Evolutionary conservation across 208 protist species (phyloP).

Genomic region (Phytomonas sp.): DNA sequence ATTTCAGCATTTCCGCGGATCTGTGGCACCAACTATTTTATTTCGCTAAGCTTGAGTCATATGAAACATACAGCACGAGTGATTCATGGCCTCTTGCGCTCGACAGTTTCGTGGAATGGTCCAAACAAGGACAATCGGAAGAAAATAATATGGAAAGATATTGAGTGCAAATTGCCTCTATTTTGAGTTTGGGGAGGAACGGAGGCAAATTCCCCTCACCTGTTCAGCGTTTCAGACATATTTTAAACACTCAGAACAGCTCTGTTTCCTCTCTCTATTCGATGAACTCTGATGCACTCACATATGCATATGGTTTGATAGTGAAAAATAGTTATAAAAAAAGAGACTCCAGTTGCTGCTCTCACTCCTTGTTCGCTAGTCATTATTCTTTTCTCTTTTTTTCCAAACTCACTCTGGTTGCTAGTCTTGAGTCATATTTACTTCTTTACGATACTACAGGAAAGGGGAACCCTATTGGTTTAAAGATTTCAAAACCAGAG

Average conservation of each 20-base stretch:
- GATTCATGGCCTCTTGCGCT: slow-evolving; percentile 76
- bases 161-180: neutral
- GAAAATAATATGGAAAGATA: neutral
- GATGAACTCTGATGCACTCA: neutral
- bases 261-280: neutral
- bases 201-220: neutral
- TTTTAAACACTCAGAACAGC: neutral
- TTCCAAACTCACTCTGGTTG: neutral
- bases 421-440: neutral
- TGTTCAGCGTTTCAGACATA: neutral
- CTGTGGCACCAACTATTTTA: slow-evolving; percentile 64
- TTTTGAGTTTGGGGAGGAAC: neutral
- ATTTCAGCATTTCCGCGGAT: slow-evolving; percentile 34
- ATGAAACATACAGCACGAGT: slow-evolving; percentile 48
- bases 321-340: neutral
- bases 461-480: neutral
- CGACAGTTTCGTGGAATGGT: slow-evolving; percentile 72
- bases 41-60: slow-evolving; percentile 40
- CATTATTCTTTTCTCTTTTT: neutral
- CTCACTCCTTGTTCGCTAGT: neutral
- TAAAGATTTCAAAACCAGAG: neutral
- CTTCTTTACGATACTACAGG: neutral
- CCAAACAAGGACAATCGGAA: neutral
- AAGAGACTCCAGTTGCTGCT: neutral
- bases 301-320: neutral